A percentile compares a stretch with the other conserved stretches of the same genome.
Evolutionary conservation across 371 early-diverging fungal genomes (phyloP).

Genomic region (Mortierella polycephala): DNA sequence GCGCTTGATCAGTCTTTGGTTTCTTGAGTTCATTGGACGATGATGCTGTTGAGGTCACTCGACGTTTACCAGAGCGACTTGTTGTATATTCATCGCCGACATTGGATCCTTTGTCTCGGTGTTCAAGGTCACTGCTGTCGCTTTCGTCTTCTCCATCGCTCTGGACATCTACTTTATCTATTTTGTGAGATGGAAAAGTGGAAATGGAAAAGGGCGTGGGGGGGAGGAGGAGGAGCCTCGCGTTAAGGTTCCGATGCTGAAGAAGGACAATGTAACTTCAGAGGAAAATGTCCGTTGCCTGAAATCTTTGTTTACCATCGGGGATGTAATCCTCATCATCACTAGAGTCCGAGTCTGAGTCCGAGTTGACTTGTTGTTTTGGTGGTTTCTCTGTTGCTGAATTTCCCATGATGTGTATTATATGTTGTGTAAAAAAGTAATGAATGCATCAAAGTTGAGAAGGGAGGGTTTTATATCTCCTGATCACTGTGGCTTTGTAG

Average conservation of each 20-base stretch:
- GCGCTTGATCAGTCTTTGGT: constrained; percentile 3
- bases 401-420: constrained; percentile 16
- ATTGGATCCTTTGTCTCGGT: neutral
- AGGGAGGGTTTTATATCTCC: no score
- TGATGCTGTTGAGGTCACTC: neutral
- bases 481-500: no score
- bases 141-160: constrained; percentile 34
- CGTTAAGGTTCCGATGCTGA: no score
- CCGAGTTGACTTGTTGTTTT: constrained; percentile 12
- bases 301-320: constrained; percentile 22
- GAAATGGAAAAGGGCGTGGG: neutral
- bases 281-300: neutral
- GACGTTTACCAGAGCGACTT: constrained; percentile 42
- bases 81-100: constrained; percentile 8
- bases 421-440: neutral
- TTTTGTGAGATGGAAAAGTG: neutral
- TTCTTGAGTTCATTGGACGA: constrained; percentile 5
- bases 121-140: constrained; percentile 35
- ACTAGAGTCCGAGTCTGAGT: constrained; percentile 45
- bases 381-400: constrained; percentile 13
- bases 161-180: constrained; percentile 30
- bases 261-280: neutral
- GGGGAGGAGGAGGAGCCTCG: neutral
- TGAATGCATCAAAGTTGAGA: no score
- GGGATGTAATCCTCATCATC: constrained; percentile 53